Percentiles rank a stretch among this genome's conserved stretches.
Evolutionary conservation across 192 early-diverging fungal genomes (phyloP).

Genomic region (Glomus cerebriforme): DNA sequence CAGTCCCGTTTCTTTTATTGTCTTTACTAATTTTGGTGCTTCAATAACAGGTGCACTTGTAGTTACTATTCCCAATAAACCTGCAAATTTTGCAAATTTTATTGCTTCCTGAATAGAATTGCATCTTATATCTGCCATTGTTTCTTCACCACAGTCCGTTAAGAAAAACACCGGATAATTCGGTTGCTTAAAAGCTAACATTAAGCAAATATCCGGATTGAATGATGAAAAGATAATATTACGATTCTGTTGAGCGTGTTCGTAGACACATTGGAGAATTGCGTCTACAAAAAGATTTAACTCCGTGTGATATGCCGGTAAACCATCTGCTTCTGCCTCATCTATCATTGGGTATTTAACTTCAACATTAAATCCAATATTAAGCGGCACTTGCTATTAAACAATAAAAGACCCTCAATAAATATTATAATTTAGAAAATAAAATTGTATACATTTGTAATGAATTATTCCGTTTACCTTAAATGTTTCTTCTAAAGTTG

Average conservation of each 20-base stretch:
- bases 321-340: slow-evolving; percentile 78
- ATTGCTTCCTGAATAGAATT: slow-evolving; percentile 82
- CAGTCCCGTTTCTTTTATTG: slow-evolving; percentile 72
- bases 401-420: background rate
- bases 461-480: slow-evolving; percentile 40
- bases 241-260: slow-evolving; percentile 51
- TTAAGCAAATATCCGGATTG: slow-evolving; percentile 84
- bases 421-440: background rate
- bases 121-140: slow-evolving; percentile 76
- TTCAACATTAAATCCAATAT: slow-evolving; percentile 91
- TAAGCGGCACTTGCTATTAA: slow-evolving; percentile 63
- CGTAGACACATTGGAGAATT: slow-evolving; percentile 78
- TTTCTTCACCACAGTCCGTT: slow-evolving; percentile 76
- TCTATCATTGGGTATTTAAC: slow-evolving; percentile 95
- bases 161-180: slow-evolving; percentile 91
- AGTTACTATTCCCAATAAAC: slow-evolving; percentile 80
- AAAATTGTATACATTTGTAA: background rate
- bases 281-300: slow-evolving; percentile 85
- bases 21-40: slow-evolving; percentile 68
- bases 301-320: slow-evolving; percentile 69
- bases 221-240: slow-evolving; percentile 92
- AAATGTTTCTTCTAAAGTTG: slow-evolving; percentile 80
- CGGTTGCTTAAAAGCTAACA: slow-evolving; percentile 85
- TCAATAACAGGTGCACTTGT: slow-evolving; percentile 72
- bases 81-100: slow-evolving; percentile 70